Conservation (phyloP, 345 rosid genomes). For the Crucihimalaya himalaica region DNA sequence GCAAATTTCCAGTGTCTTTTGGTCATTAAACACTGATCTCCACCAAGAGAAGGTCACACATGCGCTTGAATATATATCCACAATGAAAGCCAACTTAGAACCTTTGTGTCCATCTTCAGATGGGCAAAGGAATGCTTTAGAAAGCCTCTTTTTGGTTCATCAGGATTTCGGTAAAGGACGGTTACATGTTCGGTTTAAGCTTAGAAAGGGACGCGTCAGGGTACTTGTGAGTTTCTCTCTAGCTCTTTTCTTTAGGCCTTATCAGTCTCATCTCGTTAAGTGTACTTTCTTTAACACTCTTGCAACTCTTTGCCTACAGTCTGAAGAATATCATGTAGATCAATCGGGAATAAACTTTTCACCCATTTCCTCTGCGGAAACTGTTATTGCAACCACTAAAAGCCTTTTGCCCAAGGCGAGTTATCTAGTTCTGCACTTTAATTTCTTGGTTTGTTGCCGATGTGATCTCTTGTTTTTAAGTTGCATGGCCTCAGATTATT, state of each 20-base stretch:
- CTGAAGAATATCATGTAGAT: slow-evolving; percentile 63
- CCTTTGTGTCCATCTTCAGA: slow-evolving; percentile 47
- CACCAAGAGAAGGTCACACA: slow-evolving; percentile 59
- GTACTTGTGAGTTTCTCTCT: slow-evolving; percentile 53
- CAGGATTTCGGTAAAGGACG: slow-evolving; percentile 59
- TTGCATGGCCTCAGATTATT: slow-evolving; percentile 1
- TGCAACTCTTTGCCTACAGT: slow-evolving; percentile 46
- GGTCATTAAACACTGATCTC: slow-evolving; percentile 82
- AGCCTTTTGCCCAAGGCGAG: slow-evolving; percentile 80
- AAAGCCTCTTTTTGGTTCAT: slow-evolving; percentile 49
- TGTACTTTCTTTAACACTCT: slow-evolving; percentile 8
- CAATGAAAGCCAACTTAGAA: slow-evolving; percentile 67
- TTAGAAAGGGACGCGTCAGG: slow-evolving; percentile 84
- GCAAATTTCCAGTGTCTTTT: slow-evolving; percentile 62
- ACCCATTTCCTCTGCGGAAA: slow-evolving; percentile 55
- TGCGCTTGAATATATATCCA: slow-evolving; percentile 74
- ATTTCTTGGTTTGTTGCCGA: background rate
- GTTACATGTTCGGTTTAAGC: slow-evolving; percentile 71
- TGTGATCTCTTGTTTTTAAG: background rate
- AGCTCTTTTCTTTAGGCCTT: background rate
- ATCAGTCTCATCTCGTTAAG: slow-evolving; percentile 2
- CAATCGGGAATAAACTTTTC: slow-evolving; percentile 61
- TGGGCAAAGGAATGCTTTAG: slow-evolving; percentile 52
- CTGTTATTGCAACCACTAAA: slow-evolving; percentile 41
- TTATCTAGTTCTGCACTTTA: background rate